Evolutionary conservation across 2,329 filamentous ascomycete genomes (phyloP).

Genomic region (Dothiorella sarmentorum): DNA sequence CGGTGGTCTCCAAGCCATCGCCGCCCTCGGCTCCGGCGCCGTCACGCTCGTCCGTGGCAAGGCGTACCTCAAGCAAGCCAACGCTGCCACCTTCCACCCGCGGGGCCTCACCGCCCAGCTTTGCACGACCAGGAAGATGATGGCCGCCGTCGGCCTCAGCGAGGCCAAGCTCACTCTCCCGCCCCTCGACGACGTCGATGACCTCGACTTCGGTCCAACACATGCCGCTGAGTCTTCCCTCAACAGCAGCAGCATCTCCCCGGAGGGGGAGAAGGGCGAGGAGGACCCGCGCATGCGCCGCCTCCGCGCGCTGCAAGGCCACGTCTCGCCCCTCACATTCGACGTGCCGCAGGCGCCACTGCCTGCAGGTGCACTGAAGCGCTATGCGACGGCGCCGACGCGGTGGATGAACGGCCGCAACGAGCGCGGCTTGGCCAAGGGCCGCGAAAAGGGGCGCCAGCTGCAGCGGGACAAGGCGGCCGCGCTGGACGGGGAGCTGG

Average conservation of each 20-base stretch:
- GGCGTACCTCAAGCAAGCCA: conserved; percentile 1
- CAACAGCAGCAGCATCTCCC: background rate
- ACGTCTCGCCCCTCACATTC: background rate
- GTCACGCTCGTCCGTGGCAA: background rate
- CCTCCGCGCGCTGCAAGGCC: background rate
- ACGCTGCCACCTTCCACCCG: background rate
- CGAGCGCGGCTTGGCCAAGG: background rate
- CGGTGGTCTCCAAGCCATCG: conserved; percentile 1
- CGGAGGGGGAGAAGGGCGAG: too few species aligned
- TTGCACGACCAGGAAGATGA: conserved; percentile 8
- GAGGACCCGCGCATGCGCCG: conserved; percentile 9
- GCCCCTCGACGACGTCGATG: conserved; percentile 9
- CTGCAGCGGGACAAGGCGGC: conserved; percentile 2
- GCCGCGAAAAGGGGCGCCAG: background rate
- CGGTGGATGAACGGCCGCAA: conserved; percentile 13
- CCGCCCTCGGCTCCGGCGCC: background rate
- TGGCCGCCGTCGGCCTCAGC: background rate
- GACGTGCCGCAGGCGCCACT: conserved; percentile 1
- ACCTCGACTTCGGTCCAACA: background rate
- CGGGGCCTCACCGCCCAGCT: conserved; percentile 5
- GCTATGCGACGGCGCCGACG: background rate
- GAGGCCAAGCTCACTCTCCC: conserved; percentile 9
- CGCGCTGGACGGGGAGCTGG: conserved; percentile 3
- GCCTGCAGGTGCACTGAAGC: background rate
- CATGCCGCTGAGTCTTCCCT: background rate